Percentiles rank a stretch among this genome's conserved stretches.
These are phyloP conservation scores for Leccinum boreale DNA, from an alignment of 768 basidiomycete genomes.

Conservation along the genomic window DNA sequence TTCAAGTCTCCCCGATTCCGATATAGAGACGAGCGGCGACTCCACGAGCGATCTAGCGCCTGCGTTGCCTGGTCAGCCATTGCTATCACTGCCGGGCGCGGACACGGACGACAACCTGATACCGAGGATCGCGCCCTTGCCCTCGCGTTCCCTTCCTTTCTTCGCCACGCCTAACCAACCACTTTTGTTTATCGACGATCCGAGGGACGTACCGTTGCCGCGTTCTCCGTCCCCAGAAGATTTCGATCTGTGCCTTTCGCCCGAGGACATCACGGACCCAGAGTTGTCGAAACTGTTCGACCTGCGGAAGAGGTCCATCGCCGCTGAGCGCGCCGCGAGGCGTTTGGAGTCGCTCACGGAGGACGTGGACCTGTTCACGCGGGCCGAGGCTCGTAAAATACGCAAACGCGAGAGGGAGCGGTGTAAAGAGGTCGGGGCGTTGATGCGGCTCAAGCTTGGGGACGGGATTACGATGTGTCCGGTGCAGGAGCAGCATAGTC, in stretches of 20 bases:
- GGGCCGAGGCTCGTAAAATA: constrained; percentile 41
- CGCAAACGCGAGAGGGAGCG: constrained; percentile 54
- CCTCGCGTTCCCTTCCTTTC: constrained; percentile 13
- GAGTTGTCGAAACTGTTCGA: constrained; percentile 40
- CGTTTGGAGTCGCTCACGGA: constrained; percentile 32
- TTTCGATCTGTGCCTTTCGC: constrained; percentile 35
- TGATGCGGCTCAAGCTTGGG: constrained; percentile 54
- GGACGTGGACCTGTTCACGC: constrained; percentile 36
- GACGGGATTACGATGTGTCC: constrained; percentile 23
- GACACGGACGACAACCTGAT: constrained; percentile 43
- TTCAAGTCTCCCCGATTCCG: constrained; percentile 28
- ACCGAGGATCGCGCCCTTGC: constrained; percentile 20
- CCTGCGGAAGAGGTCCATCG: constrained; percentile 36
- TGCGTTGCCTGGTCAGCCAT: constrained; percentile 18
- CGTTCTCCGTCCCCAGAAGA: constrained; percentile 45
- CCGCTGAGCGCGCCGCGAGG: constrained; percentile 32
- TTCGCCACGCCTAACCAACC: constrained; percentile 18
- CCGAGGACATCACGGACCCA: constrained; percentile 34
- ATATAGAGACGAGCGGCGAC: constrained; percentile 21
- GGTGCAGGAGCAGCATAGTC: constrained; percentile 17
- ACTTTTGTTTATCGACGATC: constrained; percentile 43
- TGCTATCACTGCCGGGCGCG: constrained; percentile 41
- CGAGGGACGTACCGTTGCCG: constrained; percentile 35
- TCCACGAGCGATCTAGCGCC: constrained; percentile 12
- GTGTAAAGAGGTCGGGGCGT: constrained; percentile 50